These are phyloP conservation scores for Voacanga thouarsii DNA, from an alignment of 257 asterid genomes.

Conservation along the genomic window DNA sequence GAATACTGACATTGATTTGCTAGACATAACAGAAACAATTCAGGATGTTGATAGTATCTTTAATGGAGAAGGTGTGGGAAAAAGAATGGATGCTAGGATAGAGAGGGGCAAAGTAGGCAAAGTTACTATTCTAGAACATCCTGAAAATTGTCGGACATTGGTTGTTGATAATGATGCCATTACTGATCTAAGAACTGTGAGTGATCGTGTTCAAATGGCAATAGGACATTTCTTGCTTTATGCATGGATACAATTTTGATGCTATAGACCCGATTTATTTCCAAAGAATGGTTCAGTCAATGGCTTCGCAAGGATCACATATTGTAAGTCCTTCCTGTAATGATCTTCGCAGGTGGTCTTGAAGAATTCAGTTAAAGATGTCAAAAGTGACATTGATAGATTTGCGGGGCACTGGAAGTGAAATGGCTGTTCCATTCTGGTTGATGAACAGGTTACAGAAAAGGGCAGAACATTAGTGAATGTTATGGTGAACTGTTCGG, in stretches of 20 bases:
- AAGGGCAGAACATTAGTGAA: slow-evolving; percentile 59
- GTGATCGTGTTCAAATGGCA: slow-evolving; percentile 64
- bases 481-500: slow-evolving; percentile 61
- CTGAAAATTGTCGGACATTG: slow-evolving; percentile 14
- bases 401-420: slow-evolving; percentile 53
- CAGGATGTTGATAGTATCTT: slow-evolving; percentile 44
- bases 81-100: slow-evolving; percentile 40
- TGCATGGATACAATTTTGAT: slow-evolving; percentile 66
- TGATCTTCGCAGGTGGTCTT: slow-evolving; percentile 71
- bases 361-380: slow-evolving; percentile 66
- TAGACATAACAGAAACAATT: slow-evolving; percentile 54
- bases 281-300: slow-evolving; percentile 76
- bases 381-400: slow-evolving; percentile 51
- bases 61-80: slow-evolving; percentile 40
- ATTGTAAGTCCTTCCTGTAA: slow-evolving; percentile 65
- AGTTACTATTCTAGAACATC: slow-evolving; percentile 33
- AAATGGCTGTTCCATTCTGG: no score
- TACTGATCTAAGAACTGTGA: slow-evolving; percentile 34
- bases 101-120: slow-evolving; percentile 65
- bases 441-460: slow-evolving; percentile 52
- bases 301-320: slow-evolving; percentile 59
- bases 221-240: slow-evolving; percentile 69
- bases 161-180: slow-evolving; percentile 28
- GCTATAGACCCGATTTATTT: slow-evolving; percentile 72
- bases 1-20: slow-evolving; percentile 48